Evolutionary conservation across 2,329 filamentous ascomycete genomes (phyloP).

Genomic region (Fusarium metavorans): DNA sequence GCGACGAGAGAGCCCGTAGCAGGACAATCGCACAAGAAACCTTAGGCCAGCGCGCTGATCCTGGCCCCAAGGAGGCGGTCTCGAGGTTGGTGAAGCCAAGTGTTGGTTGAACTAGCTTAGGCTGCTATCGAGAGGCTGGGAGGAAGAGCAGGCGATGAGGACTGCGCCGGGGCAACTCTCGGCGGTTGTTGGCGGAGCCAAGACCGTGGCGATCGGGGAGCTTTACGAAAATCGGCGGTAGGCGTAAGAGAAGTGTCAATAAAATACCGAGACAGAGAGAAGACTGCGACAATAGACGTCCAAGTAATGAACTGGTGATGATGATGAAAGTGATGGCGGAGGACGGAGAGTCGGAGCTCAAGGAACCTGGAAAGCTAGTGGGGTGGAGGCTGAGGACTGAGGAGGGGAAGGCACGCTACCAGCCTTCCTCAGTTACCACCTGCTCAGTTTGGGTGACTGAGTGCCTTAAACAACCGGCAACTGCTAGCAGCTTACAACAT

Average conservation of each 20-base stretch:
- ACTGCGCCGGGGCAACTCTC: constrained; percentile 14
- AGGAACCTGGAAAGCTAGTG: constrained; percentile 25
- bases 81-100: constrained; percentile 16
- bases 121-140: constrained; percentile 42
- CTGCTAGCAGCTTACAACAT: not conserved
- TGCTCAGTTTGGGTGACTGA: not conserved
- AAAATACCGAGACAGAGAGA: not conserved
- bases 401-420: constrained; percentile 8
- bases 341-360: constrained; percentile 18
- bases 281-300: not conserved
- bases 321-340: constrained; percentile 6
- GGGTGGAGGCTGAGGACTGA: constrained; percentile 28
- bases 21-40: constrained; percentile 7
- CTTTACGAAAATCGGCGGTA: not conserved
- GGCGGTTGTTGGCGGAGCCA: constrained; percentile 1
- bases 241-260: not conserved
- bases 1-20: constrained; percentile 2
- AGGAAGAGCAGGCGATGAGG: constrained; percentile 19
- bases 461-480: not conserved
- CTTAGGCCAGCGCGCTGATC: constrained; percentile 19
- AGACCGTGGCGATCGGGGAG: constrained; percentile 1
- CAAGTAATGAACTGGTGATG: not conserved
- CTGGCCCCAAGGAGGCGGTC: constrained; percentile 21
- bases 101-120: constrained; percentile 27
- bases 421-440: not conserved